Evolutionary conservation across 768 basidiomycete species (phyloP), one percentile per base, ranked within the genome.

Genomic region (Rhodotorula paludigena): DNA sequence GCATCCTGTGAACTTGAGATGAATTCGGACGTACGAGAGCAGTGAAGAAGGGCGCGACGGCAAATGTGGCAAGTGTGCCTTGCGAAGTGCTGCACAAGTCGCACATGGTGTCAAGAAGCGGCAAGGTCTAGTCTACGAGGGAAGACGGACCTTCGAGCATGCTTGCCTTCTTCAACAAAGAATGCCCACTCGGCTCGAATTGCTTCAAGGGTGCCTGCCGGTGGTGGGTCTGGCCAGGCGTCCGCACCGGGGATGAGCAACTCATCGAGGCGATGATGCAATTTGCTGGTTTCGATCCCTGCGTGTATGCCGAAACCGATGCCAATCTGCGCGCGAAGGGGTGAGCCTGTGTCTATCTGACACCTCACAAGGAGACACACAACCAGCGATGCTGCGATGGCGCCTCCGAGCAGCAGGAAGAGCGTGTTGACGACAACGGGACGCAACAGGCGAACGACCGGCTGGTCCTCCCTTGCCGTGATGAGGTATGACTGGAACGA

Each of bases 401-500:
- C 39, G 9, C 18, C 14, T 3, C 59, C 59, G 23, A 52, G 30
- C 2, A 8, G 28, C 14, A 60, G 5, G 39, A 60, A 52, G 38
- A 52, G 12, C 1, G 3, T 5, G 49, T 60, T 60, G 21, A 49
- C 48, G 0, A 60, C 38, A 0, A 28, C 7, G 5, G 59, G 59
- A 5, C 16, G 10, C 7, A 60, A 5, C 49, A 38, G 42, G 1
- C 59, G 48, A 0, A 60, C 12, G 5, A n/a, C 16, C 4, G 11
- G 36, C 4, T n/a, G 15, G 38, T 10, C 9, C 5, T 41, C 49
- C 39, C 59, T n/a, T 30, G 38, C 39, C 5, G 59, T 52, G 39
- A 60, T 39, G 39, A 60, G 15, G 59, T 41, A 60, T 36, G 20
- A 15, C 59, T 60, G 59, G 9, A 60, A 30, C 11, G 59, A 60